Evolutionary conservation across 768 basidiomycete species (phyloP), one percentile per base, ranked within the genome.

Genomic region (Hygrophorus russula): DNA sequence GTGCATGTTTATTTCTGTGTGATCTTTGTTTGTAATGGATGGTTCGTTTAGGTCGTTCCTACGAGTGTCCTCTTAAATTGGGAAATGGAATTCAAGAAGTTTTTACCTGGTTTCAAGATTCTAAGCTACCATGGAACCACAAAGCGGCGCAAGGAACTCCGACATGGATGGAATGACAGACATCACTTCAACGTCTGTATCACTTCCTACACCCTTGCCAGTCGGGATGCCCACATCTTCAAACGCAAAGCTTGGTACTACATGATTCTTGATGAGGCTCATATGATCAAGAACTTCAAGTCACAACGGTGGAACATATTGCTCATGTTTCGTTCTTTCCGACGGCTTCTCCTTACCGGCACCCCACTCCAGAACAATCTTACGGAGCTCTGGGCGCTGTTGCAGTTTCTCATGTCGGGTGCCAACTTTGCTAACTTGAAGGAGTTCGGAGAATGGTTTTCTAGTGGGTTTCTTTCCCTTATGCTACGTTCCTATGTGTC

Each of bases 71-170:
- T 98, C 34, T 67, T 94, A 44, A 96, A 96, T 59, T 97, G 92
- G 93, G 82, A 88, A 56, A 85, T 89, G 82, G 93, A 97, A 57
- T 96, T 96, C 67, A 87, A 90, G 58, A 93, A 92, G 58, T 96
- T 97, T 59, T 70, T 90, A 1, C 93, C 93, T 0, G 85, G 86
- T 1, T 90, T 92, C 64, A 78, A 75, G 46, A 78, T 85, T 41
- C 60, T 96, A 29, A 85, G 85, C 56, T 99, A 98, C 57, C 87
- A 97, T 55, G 96, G 96, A 19, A 77, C 70, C 37, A 80, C 83
- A 30, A 90, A 90, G 56, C 86, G 89, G 30, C 79, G 91, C 37
- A 91, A 89, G 55, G 88, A 93, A 50, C 73, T 90, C 15, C 79
- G 91, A 9, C 78, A 87, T 51, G 91, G 91, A 24, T 94, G 91